Evolutionary conservation across 331 rosid genomes (phyloP).

Genomic region (Rhamnella rubrinervis): DNA sequence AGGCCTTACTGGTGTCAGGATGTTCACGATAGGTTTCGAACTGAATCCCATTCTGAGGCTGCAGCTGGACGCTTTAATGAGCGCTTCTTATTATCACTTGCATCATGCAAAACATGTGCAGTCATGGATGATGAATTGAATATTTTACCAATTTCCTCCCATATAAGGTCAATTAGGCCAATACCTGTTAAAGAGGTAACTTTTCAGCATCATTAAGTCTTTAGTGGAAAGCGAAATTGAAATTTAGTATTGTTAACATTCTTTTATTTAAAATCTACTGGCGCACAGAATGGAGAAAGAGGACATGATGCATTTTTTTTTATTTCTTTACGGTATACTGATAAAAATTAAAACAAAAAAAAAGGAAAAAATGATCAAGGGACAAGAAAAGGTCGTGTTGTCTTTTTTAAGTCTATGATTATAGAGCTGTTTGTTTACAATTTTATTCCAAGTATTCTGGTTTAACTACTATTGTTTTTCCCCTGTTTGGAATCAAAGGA

Average conservation of each 20-base stretch:
- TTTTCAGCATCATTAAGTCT: slow-evolving; percentile 10
- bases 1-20: slow-evolving; percentile 55
- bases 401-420: neutral
- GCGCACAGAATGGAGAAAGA: neutral
- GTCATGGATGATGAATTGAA: slow-evolving; percentile 94
- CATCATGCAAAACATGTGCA: slow-evolving; percentile 84
- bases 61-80: slow-evolving; percentile 88
- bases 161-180: slow-evolving; percentile 66
- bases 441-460: neutral
- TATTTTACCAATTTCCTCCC: slow-evolving; percentile 87
- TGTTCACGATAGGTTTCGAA: slow-evolving; percentile 88
- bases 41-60: slow-evolving; percentile 86
- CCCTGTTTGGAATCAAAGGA: slow-evolving; percentile 45
- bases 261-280: neutral
- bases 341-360: neutral
- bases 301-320: neutral
- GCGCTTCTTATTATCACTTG: slow-evolving; percentile 85
- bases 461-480: slow-evolving; percentile 5
- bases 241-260: neutral
- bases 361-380: neutral
- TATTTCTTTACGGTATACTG: slow-evolving; percentile 3
- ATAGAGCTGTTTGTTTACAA: neutral
- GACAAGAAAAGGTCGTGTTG: neutral
- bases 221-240: neutral
- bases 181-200: slow-evolving; percentile 75